Conservation (phyloP, 208 protist species). For the Jaenimonas drosophilae region DNA sequence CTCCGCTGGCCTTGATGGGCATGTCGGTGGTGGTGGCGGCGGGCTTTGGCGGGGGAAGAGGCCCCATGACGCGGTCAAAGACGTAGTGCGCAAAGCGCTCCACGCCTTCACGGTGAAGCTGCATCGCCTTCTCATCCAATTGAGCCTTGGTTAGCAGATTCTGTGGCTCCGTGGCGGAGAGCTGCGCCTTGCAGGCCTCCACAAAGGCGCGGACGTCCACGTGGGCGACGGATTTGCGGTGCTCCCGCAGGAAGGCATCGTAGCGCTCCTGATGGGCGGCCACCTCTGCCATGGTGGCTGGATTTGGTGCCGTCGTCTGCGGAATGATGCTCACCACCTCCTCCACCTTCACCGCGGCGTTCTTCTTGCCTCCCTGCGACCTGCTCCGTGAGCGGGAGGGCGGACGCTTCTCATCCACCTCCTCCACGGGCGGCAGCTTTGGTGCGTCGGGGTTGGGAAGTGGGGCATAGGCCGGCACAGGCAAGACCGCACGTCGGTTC, state of each 20-base stretch:
- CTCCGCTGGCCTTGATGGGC: too few relatives aligned
- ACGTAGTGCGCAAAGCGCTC: slow-evolving; percentile 16
- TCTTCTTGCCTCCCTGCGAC: neutral
- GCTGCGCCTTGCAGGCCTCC: slow-evolving; percentile 9
- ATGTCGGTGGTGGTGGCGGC: too few relatives aligned
- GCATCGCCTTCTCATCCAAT: slow-evolving; percentile 14
- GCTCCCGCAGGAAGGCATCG: slow-evolving; percentile 8
- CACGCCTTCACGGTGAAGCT: slow-evolving; percentile 9
- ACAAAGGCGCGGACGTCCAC: slow-evolving; percentile 6
- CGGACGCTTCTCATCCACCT: slow-evolving; percentile 4
- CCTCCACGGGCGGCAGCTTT: neutral
- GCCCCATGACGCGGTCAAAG: slow-evolving; percentile 13
- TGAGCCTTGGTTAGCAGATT: slow-evolving; percentile 5
- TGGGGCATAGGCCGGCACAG: slow-evolving; percentile 26
- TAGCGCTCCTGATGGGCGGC: slow-evolving; percentile 15
- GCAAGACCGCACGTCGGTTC: slow-evolving; percentile 5
- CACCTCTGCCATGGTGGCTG: slow-evolving; percentile 16
- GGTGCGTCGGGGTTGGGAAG: slow-evolving; percentile 18
- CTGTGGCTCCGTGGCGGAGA: slow-evolving; percentile 8
- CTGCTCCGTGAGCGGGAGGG: neutral
- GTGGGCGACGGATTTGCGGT: too few relatives aligned
- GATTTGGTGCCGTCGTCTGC: slow-evolving; percentile 1
- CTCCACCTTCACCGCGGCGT: neutral
- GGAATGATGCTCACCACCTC: neutral
- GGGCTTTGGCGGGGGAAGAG: too few relatives aligned